Base-by-base conservation (phyloP, 2,329 filamentous ascomycete species). In the Penicillium italicum region DNA sequence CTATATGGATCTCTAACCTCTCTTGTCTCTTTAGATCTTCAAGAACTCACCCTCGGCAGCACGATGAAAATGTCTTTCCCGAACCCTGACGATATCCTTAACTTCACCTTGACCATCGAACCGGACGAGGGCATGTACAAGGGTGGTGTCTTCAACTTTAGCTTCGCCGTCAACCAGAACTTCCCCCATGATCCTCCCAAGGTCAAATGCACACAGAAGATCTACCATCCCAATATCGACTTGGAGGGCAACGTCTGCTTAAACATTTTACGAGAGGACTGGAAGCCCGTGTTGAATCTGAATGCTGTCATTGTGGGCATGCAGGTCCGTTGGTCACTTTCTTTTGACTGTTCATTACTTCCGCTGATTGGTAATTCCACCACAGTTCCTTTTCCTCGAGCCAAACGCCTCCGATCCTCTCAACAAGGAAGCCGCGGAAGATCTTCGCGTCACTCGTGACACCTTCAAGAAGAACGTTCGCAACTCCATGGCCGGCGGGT, bases 141-240 rank as follows among this genome's bases (percentile, higher is more conserved):
- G 70, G 85, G 85, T 66, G 93, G 93, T 55, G 80, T 81, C 57
- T 99, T 97, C 77, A 85, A 86, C 57, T 99, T 99, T 75, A 88
- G 84, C 62, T 97, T 99, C 76, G 84, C 85, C 61, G 96, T 99
- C 78, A 91, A 90, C 75, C 89, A 93, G 71, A 94, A 89, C 78
- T 99, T 96, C 77, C 94, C 94, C 0, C 94, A 97, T 77, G 92
- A 97, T 73, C 92, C 94, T 60, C 94, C 94, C 20, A 97, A 97
- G 77, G 94, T 99, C 66, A 94, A 90, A 70, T 97, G 94, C 78
- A 89, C 87, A 65, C 90, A 99, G 77, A 97, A 96, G 81, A 97
- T 99, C 68, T 99, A 99, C 78, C 94, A 99, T 73, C 94, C 94
- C 6, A 99, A 99, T 76, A 99, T 99, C 72, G 94, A 99, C 70